Percentiles rank a stretch among this genome's conserved stretches.
Conservation (phyloP, 2,329 filamentous ascomycete species). For the Fusarium scirpi region DNA sequence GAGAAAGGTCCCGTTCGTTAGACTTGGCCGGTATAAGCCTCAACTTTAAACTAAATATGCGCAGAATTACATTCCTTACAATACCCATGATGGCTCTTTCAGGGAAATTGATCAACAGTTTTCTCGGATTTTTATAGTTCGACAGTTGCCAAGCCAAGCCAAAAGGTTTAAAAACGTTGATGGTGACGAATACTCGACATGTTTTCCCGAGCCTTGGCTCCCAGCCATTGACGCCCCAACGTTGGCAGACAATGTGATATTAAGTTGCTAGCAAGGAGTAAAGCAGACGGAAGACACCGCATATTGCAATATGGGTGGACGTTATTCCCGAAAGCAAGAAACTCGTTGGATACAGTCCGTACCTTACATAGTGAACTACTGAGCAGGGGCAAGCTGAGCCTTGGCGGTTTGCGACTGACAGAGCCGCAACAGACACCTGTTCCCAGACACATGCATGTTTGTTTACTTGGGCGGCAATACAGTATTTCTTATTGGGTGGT, state of each 20-base stretch:
- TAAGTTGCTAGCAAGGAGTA: background rate
- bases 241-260: background rate
- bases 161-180: conserved; percentile 8
- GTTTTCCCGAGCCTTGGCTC: background rate
- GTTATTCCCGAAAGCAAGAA: background rate
- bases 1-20: conserved; percentile 15
- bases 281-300: background rate
- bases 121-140: background rate
- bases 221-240: background rate
- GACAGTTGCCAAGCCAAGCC: background rate
- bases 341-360: background rate
- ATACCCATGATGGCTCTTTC: conserved; percentile 3
- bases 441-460: too few relatives aligned
- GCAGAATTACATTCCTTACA: conserved; percentile 35
- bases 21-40: conserved; percentile 26
- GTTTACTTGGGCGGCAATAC: background rate
- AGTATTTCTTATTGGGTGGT: background rate
- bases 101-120: conserved; percentile 13
- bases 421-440: background rate
- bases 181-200: conserved; percentile 8
- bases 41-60: conserved; percentile 27
- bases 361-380: background rate
- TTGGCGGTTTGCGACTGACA: background rate
- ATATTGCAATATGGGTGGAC: background rate
- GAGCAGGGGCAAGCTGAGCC: background rate